These are phyloP conservation scores for Metarhizium humberi DNA, from an alignment of 2,329 filamentous ascomycete species.

Conservation along the genomic window DNA sequence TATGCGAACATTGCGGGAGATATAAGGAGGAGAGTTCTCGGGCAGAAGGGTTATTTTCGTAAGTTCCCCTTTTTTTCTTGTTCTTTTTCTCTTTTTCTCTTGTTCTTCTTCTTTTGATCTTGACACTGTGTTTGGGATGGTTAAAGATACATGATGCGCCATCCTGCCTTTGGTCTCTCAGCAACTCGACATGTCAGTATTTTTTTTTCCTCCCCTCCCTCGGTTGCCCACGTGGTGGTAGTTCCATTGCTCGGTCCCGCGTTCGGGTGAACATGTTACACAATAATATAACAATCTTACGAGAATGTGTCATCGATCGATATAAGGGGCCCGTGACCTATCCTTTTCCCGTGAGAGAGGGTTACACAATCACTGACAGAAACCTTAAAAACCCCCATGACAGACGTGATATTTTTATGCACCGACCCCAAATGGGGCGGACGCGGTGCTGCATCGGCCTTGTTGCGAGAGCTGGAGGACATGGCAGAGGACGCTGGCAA, in stretches of 20 bases:
- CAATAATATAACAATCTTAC: neutral
- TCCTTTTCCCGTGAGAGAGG: slow-evolving; percentile 4
- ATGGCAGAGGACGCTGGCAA: slow-evolving; percentile 21
- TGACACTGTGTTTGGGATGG: neutral
- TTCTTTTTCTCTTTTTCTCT: neutral
- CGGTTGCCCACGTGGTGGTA: neutral
- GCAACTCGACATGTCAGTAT: neutral
- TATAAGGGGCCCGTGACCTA: neutral
- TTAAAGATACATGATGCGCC: neutral
- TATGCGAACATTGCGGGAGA: slow-evolving; percentile 22
- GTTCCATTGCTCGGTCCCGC: neutral
- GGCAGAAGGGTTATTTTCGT: slow-evolving; percentile 25
- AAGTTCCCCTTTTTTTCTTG: slow-evolving; percentile 13
- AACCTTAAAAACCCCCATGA: neutral
- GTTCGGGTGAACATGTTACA: neutral
- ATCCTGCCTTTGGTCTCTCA: too few species aligned
- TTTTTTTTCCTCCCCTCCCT: neutral
- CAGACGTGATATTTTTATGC: slow-evolving; percentile 31
- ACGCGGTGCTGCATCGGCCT: slow-evolving; percentile 24
- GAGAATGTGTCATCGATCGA: neutral
- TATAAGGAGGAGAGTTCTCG: slow-evolving; percentile 21
- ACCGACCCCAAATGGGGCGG: slow-evolving; percentile 24
- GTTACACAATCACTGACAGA: neutral
- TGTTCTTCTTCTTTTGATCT: neutral
- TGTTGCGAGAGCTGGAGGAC: slow-evolving; percentile 23